Base-by-base conservation (phyloP, 441 rosid species). In the Biscutella auriculata region DNA sequence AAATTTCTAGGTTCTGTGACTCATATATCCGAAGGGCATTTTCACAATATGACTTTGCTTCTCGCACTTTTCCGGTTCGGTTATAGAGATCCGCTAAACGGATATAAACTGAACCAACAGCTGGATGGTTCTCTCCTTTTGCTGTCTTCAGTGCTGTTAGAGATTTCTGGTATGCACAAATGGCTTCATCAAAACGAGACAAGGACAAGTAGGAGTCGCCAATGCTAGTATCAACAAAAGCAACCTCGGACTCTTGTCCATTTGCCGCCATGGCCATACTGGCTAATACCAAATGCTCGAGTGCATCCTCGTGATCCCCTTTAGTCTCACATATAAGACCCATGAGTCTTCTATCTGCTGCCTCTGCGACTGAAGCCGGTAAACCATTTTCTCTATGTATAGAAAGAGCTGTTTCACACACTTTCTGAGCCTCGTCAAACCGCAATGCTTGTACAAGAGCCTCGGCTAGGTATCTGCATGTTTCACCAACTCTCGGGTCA, bases 251-350 rank as follows among this genome's bases (percentile, higher is more conserved):
- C 25, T 81, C 91, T 70, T 76, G 91, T 67, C 81, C 80, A 63
- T 74, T 79, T 53, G 83, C 71, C 1, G 73, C 83, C 82, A 83
- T 79, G 37, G 90, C 72, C 87, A 79, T 76, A 67, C 91, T 79
- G 6, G 91, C 91, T 67, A 83, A 75, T 37, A 83, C 83, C 67
- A 83, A 77, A 66, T 83, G 85, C 71, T 83, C 85, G 5, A 83
- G 81, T 36, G 87, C 85, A 39, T 73, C 76, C 76, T 83, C 91
- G 12, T 81, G 83, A 56, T 83, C 77, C 50, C 91, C 91, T 57
- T 71, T 83, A 40, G 87, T 81, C 68, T 83, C 91, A 23, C 84
- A 81, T 67, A 83, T 77, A 55, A 83, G 87, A 27, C 87, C 91
- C 91, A 84, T 81, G 37, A 84, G 84, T 74, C 85, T 73, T 76